Evolutionary conservation across 208 protist species (phyloP).

Genomic region (Giardia duodenalis): DNA sequence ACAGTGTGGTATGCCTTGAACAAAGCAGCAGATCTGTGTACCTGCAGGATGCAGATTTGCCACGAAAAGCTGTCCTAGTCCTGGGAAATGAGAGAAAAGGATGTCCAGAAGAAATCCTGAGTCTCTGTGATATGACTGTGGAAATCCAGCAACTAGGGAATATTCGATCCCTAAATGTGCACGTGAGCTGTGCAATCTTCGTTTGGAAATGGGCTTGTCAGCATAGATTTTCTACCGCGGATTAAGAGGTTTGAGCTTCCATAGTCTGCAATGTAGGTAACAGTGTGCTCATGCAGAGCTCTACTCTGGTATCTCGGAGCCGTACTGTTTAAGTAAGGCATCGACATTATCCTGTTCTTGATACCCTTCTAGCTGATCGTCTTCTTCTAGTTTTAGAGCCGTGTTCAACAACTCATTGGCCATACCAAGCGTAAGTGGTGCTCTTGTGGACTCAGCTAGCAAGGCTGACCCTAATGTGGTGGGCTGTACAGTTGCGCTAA

Average conservation of each 20-base stretch:
- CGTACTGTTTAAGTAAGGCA: neutral
- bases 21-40: neutral
- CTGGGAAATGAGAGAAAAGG: constrained; percentile 22
- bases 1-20: neutral
- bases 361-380: neutral
- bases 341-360: neutral
- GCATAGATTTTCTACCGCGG: neutral
- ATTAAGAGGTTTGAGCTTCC: neutral
- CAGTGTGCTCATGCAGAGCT: no score
- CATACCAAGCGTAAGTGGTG: no score
- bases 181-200: neutral
- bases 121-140: neutral
- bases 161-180: neutral
- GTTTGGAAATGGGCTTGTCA: constrained; percentile 1
- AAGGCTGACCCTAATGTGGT: no score
- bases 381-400: neutral
- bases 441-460: no score
- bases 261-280: no score
- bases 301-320: neutral
- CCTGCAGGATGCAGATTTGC: neutral
- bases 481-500: no score
- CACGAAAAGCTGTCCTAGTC: neutral
- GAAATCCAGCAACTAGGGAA: constrained; percentile 22
- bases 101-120: constrained; percentile 8
- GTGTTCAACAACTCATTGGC: no score